These are phyloP conservation scores for Cinchona pubescens DNA, from an alignment of 257 asterid genomes.

Conservation along the genomic window DNA sequence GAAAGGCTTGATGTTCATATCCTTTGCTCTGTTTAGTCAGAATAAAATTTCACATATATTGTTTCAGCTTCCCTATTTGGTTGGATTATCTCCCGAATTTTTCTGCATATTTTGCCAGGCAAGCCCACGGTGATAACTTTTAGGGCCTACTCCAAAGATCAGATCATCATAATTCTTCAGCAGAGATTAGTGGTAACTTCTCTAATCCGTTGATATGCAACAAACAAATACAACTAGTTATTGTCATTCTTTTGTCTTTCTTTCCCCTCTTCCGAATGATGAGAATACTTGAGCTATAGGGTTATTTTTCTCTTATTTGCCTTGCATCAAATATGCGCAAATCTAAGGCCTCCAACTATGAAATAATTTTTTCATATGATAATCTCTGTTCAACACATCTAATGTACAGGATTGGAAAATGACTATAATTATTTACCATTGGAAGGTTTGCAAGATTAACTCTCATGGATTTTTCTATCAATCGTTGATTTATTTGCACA, in stretches of 20 bases:
- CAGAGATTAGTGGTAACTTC: constrained; percentile 68
- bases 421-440: neutral
- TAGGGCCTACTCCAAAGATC: constrained; percentile 90
- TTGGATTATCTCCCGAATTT: constrained; percentile 6
- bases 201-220: neutral
- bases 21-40: neutral
- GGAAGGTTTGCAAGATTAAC: neutral
- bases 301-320: neutral
- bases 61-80: constrained; percentile 5
- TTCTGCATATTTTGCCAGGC: constrained; percentile 47
- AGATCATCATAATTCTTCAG: constrained; percentile 72
- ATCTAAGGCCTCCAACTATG: neutral
- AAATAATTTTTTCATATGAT: neutral
- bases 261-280: neutral
- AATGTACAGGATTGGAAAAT: neutral
- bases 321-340: neutral
- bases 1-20: neutral
- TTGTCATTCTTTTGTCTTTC: neutral
- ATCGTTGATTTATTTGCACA: neutral
- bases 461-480: neutral
- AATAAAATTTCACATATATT: constrained; percentile 3
- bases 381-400: neutral
- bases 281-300: neutral
- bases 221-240: neutral
- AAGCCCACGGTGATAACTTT: constrained; percentile 85